A percentile compares a stretch with the other conserved stretches of the same genome.
Conservation (phyloP, 352 stramenopile species). For the Aphanomyces astaci region DNA sequence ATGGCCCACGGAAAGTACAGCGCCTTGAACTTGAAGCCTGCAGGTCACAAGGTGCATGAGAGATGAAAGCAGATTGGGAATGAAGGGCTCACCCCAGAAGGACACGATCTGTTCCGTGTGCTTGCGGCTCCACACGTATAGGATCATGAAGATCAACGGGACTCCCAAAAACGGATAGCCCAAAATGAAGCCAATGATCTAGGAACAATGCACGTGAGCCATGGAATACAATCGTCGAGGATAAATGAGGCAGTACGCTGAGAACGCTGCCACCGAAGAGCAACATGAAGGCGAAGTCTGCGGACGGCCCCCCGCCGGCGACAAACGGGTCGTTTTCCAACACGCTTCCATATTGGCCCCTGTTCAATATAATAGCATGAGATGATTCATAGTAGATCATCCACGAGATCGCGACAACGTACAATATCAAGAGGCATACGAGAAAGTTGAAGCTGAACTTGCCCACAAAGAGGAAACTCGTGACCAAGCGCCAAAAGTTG, state of each 20-base stretch:
- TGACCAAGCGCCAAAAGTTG: conserved; percentile 83
- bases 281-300: conserved; percentile 86
- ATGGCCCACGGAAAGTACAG: conserved; percentile 84
- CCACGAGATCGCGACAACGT: conserved; percentile 20
- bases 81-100: conserved; percentile 55
- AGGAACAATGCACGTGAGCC: not conserved
- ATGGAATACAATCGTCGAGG: conserved; percentile 43
- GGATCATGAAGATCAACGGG: conserved; percentile 86
- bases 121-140: conserved; percentile 86
- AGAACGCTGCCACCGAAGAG: conserved; percentile 72
- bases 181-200: conserved; percentile 82
- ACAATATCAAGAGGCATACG: conserved; percentile 88
- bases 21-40: conserved; percentile 80
- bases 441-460: conserved; percentile 85
- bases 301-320: conserved; percentile 62
- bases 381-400: not conserved
- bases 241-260: conserved; percentile 37
- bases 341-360: conserved; percentile 27
- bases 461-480: conserved; percentile 84
- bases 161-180: conserved; percentile 70
- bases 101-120: conserved; percentile 72
- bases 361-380: not conserved
- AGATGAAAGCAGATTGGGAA: not conserved
- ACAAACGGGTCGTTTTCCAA: conserved; percentile 82
- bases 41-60: not conserved